Conservation (phyloP, 129 eudicot species). For the Glebionis coronaria region DNA sequence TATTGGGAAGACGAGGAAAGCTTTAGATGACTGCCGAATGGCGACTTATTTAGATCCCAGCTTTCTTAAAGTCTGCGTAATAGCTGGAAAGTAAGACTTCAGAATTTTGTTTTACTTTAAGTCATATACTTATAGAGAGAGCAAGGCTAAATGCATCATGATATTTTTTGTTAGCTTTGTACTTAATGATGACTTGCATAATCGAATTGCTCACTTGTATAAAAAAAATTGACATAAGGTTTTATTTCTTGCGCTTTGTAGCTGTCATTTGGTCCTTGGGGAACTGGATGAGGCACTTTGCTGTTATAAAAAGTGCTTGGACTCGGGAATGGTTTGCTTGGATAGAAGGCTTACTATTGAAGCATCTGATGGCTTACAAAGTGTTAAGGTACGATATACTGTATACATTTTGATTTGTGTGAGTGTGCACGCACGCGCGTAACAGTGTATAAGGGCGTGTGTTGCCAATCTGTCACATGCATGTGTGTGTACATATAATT, state of each 20-base stretch:
- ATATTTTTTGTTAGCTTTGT: not conserved
- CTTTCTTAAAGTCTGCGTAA: conserved; percentile 27
- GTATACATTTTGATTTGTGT: not conserved
- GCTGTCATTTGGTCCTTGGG: conserved; percentile 79
- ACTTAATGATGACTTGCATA: not conserved
- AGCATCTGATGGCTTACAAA: conserved; percentile 80
- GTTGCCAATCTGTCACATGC: not conserved
- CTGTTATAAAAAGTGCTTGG: conserved; percentile 53
- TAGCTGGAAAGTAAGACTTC: conserved; percentile 35
- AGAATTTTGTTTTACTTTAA: not conserved
- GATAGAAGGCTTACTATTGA: conserved; percentile 70
- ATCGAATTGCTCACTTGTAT: not conserved
- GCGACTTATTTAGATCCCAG: conserved; percentile 32
- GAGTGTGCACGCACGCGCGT: too few relatives aligned
- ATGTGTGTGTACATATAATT: not conserved
- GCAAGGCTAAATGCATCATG: not conserved
- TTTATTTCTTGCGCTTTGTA: conserved; percentile 20
- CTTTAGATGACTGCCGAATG: conserved; percentile 28
- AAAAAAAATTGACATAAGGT: not conserved
- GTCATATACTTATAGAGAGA: not conserved
- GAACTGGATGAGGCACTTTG: conserved; percentile 61
- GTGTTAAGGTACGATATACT: conserved; percentile 51
- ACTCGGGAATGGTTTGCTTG: conserved; percentile 49
- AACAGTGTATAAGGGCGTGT: not conserved
- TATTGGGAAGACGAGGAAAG: conserved; percentile 33